Evolutionary conservation across 1,139 yeast genomes (phyloP).

Genomic region (Candida pseudocylindracea): DNA sequence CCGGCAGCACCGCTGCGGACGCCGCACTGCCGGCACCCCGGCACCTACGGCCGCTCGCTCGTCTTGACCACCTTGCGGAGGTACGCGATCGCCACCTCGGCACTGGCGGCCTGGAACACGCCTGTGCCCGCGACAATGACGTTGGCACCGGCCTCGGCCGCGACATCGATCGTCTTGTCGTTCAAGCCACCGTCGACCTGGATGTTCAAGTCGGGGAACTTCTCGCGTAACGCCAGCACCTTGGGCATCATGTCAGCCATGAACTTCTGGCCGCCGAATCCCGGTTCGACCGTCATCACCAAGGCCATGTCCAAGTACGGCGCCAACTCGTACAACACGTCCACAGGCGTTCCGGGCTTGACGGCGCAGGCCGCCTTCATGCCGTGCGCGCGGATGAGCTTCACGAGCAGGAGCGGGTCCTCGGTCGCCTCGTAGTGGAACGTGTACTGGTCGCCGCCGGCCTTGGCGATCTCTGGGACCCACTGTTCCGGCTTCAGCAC

Average conservation of each 20-base stretch:
- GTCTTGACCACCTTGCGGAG: conserved; percentile 37
- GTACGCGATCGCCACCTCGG: conserved; percentile 44
- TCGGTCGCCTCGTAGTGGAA: conserved; percentile 90
- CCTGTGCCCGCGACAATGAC: conserved; percentile 97
- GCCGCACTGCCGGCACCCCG: too few species aligned
- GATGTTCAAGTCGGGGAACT: conserved; percentile 61
- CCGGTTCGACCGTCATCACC: conserved; percentile 97
- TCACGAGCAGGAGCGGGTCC: conserved; percentile 55
- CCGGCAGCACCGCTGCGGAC: too few species aligned
- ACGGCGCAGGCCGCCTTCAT: conserved; percentile 90
- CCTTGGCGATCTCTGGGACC: conserved; percentile 83
- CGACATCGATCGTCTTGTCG: conserved; percentile 4
- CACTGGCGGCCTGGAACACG: conserved; percentile 67
- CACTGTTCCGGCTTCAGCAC: conserved; percentile 86
- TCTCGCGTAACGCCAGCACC: conserved; percentile 51
- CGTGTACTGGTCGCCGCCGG: conserved; percentile 93
- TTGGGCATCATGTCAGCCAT: conserved; percentile 95
- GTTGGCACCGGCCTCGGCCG: conserved; percentile 31
- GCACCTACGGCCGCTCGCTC: too few species aligned
- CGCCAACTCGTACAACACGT: conserved; percentile 55
- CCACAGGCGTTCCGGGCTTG: conserved; percentile 86
- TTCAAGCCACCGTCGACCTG: conserved; percentile 97
- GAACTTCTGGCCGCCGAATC: conserved; percentile 96
- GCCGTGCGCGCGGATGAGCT: conserved; percentile 55
- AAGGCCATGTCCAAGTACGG: conserved; percentile 77